Base-by-base conservation (phyloP, 768 basidiomycete species). In the Pulveroboletus sp. region DNA sequence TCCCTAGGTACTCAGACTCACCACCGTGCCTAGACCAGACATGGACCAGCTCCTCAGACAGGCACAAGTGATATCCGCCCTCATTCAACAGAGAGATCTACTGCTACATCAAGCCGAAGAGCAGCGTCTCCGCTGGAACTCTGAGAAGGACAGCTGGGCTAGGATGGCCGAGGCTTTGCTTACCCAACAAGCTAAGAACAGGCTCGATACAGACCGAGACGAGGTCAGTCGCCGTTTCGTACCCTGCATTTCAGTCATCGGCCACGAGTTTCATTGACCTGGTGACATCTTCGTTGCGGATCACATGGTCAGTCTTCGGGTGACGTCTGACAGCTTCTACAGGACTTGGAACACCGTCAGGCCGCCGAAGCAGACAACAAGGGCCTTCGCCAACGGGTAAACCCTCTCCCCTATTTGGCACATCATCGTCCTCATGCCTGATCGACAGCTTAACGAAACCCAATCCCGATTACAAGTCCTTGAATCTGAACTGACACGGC, bases 131-230 rank as follows among this genome's bases (percentile, higher is more conserved):
- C 72, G 77, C 33, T 86, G 82, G 82, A 69, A 78, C 30, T 74
- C 78, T 1, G 86, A 89, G 63, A 75, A 76, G 57, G 78, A 79
- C 14, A 71, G 76, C 3, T 89, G 86, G 83, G 76, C 74, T 5
- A 71, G 86, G 48, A 80, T 76, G 56, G 79, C 84, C 1, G 86
- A 89, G 55, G 84, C 83, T 8, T 71, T 89, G 32, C 71, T 86
- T 48, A 61, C 71, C 3, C 78, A 68, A 37, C 63, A 77, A 39
- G 70, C 75, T 39, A 73, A 71, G 49, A 76, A 67, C 38, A 64
- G 69, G n/a, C 60, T 62, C 6, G 62, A 57, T 14, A 54, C 58
- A 13, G 64, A 69, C 6, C 74, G 67, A 49, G 72, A 76, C 44
- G 77, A 81, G 64, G 81, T 80, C 41, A 54, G 72, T 53, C 48